phyloP scores from a whole-genome alignment of 139 green algal species.

The Chlorella sp. region DNA sequence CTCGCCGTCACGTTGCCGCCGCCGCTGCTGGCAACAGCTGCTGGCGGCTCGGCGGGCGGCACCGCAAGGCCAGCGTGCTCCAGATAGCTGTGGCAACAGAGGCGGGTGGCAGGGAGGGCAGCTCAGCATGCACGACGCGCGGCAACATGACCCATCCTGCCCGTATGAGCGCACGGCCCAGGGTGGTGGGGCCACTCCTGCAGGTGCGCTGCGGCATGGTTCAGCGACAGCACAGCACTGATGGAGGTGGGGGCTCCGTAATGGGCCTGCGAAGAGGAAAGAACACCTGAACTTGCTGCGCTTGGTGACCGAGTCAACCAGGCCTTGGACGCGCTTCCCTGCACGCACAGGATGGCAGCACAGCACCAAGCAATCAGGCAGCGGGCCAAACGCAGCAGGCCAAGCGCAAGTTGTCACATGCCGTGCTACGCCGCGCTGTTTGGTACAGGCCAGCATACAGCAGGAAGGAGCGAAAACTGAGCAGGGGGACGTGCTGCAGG shows the following conservation, averaged over 20 bases:
- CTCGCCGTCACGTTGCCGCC: not conserved
- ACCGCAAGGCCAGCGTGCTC: constrained; percentile 22
- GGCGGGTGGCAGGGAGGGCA: not conserved
- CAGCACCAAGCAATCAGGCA: not conserved
- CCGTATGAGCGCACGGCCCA: no score
- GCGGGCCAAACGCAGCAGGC: not conserved
- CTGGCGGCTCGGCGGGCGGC: not conserved
- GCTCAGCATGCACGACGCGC: not conserved
- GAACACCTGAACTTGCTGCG: constrained; percentile 51
- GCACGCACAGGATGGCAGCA: constrained; percentile 3
- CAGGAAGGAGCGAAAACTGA: not conserved
- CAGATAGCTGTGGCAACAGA: constrained; percentile 15
- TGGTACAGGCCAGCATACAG: not conserved
- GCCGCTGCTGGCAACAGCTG: not conserved
- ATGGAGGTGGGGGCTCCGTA: not conserved
- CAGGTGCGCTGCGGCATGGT: not conserved
- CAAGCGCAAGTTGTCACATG: not conserved
- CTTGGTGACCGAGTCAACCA: constrained; percentile 58
- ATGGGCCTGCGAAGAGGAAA: not conserved
- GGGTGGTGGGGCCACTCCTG: no score
- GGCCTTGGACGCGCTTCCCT: constrained; percentile 54
- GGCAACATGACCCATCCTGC: no score
- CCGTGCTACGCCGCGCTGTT: not conserved
- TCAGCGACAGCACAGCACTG: not conserved
- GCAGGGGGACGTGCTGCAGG: not conserved